Conservation (phyloP, 108 stramenopile species). For the Epipyxis sp. region DNA sequence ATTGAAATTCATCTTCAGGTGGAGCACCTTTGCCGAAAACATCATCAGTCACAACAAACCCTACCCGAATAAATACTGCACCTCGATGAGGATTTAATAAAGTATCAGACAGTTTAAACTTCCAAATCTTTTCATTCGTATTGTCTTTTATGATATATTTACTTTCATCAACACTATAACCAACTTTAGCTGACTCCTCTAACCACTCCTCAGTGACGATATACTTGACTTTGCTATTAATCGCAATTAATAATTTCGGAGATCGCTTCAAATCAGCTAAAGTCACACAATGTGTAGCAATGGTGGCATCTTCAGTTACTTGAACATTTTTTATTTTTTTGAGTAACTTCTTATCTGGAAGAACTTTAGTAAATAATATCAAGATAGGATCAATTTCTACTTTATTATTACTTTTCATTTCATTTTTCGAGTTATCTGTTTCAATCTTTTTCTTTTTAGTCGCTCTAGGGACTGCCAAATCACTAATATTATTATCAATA, state of each 20-base stretch:
- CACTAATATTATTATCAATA: too few species aligned
- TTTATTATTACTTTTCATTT: too few species aligned
- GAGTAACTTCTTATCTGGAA: background rate
- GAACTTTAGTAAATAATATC: background rate
- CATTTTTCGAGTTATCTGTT: too few species aligned
- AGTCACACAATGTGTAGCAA: background rate
- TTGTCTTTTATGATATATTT: background rate
- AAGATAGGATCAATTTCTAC: background rate
- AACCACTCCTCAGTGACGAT: slow-evolving; percentile 9
- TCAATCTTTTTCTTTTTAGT: too few species aligned
- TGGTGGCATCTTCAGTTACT: background rate
- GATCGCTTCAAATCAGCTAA: background rate
- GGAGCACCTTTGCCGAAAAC: background rate
- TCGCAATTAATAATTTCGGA: background rate
- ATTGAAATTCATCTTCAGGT: background rate
- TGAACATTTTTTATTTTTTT: background rate
- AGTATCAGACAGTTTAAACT: background rate
- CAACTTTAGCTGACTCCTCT: background rate
- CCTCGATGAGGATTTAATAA: background rate
- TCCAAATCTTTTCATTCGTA: background rate
- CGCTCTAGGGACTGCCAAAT: too few species aligned
- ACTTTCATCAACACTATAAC: background rate
- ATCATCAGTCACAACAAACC: background rate
- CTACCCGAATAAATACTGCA: background rate
- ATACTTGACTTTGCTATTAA: background rate